These are phyloP conservation scores for Penicillium turbatum DNA, from an alignment of 495 filamentous ascomycete species.

Conservation along the genomic window DNA sequence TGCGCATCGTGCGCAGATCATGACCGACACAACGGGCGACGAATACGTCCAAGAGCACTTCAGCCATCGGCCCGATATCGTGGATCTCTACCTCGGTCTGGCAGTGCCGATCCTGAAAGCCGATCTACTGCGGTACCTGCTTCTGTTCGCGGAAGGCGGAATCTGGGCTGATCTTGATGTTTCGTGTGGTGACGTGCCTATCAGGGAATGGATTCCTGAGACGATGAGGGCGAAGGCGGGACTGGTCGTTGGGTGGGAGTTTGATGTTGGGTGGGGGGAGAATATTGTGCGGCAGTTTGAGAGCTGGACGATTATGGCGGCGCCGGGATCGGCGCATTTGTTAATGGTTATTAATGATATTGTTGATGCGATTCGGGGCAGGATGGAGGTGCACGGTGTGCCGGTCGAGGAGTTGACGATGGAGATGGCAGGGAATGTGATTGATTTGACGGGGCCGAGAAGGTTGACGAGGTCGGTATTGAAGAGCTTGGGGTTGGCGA, in stretches of 20 bases:
- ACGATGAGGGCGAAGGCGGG: not conserved
- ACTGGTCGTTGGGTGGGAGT: slow-evolving; percentile 4
- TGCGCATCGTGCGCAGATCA: not conserved
- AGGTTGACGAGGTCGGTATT: not conserved
- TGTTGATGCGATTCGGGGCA: not conserved
- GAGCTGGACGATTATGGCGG: slow-evolving; percentile 5
- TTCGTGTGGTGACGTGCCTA: slow-evolving; percentile 1
- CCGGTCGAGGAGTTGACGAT: not conserved
- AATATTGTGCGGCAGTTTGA: not conserved
- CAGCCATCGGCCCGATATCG: not conserved
- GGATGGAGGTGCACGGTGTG: not conserved
- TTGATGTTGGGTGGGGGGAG: slow-evolving; percentile 5
- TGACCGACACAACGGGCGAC: slow-evolving; percentile 3
- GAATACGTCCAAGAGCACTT: not conserved
- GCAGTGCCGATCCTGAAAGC: slow-evolving; percentile 4
- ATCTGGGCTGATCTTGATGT: slow-evolving; percentile 5
- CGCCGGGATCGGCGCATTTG: not conserved
- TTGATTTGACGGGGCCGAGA: slow-evolving; percentile 2
- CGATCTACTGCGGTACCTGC: not conserved
- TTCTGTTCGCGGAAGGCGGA: not conserved
- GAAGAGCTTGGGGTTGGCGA: not conserved
- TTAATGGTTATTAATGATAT: slow-evolving; percentile 3
- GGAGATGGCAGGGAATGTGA: not conserved
- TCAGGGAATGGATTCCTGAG: not conserved
- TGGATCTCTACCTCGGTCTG: not conserved